Evolutionary conservation across 305 asterid genomes (phyloP).

Genomic region (Striga hermonthica): DNA sequence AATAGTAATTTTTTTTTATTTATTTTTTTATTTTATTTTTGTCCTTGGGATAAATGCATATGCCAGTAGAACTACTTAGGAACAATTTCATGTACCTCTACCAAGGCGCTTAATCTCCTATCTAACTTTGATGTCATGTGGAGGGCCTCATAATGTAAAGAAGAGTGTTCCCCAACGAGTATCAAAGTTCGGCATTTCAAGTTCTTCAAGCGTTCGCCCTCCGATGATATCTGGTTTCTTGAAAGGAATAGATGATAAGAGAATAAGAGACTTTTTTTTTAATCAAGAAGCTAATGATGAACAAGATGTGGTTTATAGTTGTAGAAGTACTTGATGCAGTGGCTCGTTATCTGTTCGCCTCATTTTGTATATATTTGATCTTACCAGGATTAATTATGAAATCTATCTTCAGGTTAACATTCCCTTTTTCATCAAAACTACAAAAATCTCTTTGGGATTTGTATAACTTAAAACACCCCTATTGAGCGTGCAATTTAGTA

Average conservation of each 20-base stretch:
- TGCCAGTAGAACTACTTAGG: background rate
- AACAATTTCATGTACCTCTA: slow-evolving; percentile 57
- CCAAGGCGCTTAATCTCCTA: slow-evolving; percentile 91
- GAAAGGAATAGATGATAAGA: slow-evolving; percentile 28
- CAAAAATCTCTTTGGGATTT: background rate
- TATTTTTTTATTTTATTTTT: too few relatives aligned
- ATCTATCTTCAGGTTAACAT: background rate
- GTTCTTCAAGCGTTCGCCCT: slow-evolving; percentile 58
- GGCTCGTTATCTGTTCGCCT: background rate
- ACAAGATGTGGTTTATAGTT: background rate
- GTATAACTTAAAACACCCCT: too few relatives aligned
- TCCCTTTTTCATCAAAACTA: background rate
- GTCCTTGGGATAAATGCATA: background rate
- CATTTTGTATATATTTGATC: background rate
- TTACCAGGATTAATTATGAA: background rate
- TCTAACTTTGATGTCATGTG: slow-evolving; percentile 94
- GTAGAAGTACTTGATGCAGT: background rate
- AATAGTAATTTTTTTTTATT: background rate
- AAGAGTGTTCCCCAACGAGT: slow-evolving; percentile 86
- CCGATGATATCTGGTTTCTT: slow-evolving; percentile 88
- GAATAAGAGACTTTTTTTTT: background rate
- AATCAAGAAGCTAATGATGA: background rate
- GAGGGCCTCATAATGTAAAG: slow-evolving; percentile 85
- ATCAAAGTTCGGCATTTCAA: slow-evolving; percentile 78
- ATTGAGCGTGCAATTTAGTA: too few relatives aligned